Conservation (phyloP, 1,284 basidiomycete species). For the Ceratobasidium theobromae region DNA sequence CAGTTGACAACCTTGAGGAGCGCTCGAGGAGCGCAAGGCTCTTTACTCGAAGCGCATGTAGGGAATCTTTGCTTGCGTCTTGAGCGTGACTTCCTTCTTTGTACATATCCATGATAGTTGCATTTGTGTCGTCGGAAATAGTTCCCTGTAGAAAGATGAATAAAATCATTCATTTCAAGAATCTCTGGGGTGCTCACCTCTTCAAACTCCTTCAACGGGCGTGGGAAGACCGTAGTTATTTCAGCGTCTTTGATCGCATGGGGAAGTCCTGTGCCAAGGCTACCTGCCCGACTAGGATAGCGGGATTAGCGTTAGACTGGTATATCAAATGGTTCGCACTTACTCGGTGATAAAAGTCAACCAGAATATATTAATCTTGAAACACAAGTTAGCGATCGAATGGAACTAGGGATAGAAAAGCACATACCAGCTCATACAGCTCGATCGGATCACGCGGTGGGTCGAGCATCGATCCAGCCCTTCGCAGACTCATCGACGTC, state of each 20-base stretch:
- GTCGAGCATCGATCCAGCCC: conserved; percentile 36
- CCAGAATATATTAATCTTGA: conserved; percentile 30
- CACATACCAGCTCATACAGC: conserved; percentile 33
- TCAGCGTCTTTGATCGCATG: conserved; percentile 28
- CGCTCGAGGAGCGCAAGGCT: conserved; percentile 71
- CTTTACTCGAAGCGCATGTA: conserved; percentile 60
- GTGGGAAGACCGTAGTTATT: conserved; percentile 29
- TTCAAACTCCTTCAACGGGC: conserved; percentile 25
- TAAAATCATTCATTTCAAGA: not conserved
- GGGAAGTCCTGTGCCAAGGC: conserved; percentile 19
- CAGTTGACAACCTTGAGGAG: conserved; percentile 59
- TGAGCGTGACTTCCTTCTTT: conserved; percentile 13
- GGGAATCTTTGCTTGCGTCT: conserved; percentile 39
- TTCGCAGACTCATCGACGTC: conserved; percentile 35
- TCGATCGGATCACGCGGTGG: conserved; percentile 36
- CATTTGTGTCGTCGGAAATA: conserved; percentile 19
- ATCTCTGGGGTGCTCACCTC: conserved; percentile 19
- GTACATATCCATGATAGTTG: conserved; percentile 19
- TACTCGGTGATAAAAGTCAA: conserved; percentile 29
- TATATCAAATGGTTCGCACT: not conserved
- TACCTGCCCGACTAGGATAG: conserved; percentile 22
- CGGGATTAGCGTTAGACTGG: not conserved
- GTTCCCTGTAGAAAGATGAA: conserved; percentile 1
- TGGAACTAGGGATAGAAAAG: not conserved
- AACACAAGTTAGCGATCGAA: not conserved